Evolutionary conservation across 306 rosid species (phyloP), one percentile per base, ranked within the genome.

Genomic region (Biancaea sappan): DNA sequence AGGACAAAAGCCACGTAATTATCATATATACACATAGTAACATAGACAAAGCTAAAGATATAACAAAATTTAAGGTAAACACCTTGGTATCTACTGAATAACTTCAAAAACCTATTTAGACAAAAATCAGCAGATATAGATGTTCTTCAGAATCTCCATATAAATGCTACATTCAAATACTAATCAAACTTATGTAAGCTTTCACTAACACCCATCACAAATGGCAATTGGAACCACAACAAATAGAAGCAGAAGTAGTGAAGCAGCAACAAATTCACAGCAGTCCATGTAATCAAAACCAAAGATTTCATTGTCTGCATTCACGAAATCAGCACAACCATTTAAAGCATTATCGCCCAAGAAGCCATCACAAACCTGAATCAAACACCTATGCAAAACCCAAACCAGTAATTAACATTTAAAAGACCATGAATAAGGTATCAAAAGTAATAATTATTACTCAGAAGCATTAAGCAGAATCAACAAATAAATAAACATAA

Each of bases 321-420:
- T 88, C 84, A 87, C 82, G 90, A 81, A 87, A 90, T 80, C 96
- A 90, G 85, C 92, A 87, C 76, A 90, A 90, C 89, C 92, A 90
- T 82, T 79, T 84, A 87, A 90, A 80, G 92, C 90, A 90, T 77
- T 75, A 84, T 86, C 88, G 86, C 75, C 90, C 91, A 88, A 87
- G 91, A 84, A 90, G 92, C 96, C 91, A 88, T 84, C 92, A 90
- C 71, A 72, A 81, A 88, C 89, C 91, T 88, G 96, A 86, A 88
- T 72, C 89, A 86, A 90, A 87, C 72, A 87, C 81, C 89, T 84
- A 86, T 78, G 72, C 80, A 86, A 72, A 79, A 77, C 89, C 80
- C 84, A 86, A 85, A 85, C 80, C 66, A 80, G 77, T 76, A 77
- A 83, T 70, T 57, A 85, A 85, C 73, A 75, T 47, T 75, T 58